These are phyloP conservation scores for Silene conica DNA, from an alignment of 148 eudicot species.

Conservation along the genomic window DNA sequence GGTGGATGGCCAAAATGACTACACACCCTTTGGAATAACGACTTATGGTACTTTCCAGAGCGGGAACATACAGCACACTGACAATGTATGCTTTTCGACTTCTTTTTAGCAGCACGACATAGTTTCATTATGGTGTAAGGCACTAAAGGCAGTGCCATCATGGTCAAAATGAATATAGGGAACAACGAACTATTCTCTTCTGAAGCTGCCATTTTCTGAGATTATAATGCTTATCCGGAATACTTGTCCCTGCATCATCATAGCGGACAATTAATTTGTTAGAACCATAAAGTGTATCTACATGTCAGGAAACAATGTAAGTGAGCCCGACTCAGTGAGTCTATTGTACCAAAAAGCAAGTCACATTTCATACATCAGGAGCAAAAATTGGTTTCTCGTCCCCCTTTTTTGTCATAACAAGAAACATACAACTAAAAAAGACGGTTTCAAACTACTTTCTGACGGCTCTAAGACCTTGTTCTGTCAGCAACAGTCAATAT, in stretches of 20 bases:
- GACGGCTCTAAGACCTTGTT: neutral
- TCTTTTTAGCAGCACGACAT: slow-evolving; percentile 1
- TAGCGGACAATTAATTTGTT: slow-evolving; percentile 4
- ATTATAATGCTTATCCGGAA: slow-evolving; percentile 21
- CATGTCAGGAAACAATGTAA: neutral
- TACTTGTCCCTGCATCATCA: slow-evolving; percentile 25
- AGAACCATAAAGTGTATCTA: slow-evolving; percentile 1
- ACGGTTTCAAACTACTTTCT: neutral
- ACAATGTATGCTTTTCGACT: no score
- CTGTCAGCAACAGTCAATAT: no score
- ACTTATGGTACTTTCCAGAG: no score
- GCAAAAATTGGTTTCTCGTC: neutral
- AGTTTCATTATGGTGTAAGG: no score
- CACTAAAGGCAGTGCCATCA: slow-evolving; percentile 40
- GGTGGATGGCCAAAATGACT: neutral
- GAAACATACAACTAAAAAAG: neutral
- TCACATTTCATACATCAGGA: neutral
- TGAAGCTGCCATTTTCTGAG: slow-evolving; percentile 64
- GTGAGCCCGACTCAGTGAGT: no score
- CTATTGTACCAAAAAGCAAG: no score
- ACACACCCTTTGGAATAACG: slow-evolving; percentile 54
- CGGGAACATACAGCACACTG: no score
- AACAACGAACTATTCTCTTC: slow-evolving; percentile 85
- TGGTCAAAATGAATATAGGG: slow-evolving; percentile 83
- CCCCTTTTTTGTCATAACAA: neutral